Conservation (phyloP, 768 basidiomycete genomes). For the Pleurotus tuber-regium region DNA sequence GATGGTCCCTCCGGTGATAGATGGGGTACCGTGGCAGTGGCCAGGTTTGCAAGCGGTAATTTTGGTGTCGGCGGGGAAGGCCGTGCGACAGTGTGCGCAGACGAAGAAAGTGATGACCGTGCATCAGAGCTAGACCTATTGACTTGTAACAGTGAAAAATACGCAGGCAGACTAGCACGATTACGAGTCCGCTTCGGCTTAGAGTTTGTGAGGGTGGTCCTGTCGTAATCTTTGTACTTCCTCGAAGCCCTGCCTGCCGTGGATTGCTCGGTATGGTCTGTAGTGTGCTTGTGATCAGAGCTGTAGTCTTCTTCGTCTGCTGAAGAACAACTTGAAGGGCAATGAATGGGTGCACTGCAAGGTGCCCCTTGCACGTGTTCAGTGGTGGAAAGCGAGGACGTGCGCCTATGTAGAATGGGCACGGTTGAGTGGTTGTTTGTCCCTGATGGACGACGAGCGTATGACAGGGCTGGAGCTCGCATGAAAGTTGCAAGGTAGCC, state of each 20-base stretch:
- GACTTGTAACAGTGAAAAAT: constrained; percentile 70
- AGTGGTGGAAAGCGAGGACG: constrained; percentile 42
- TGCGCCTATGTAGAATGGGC: constrained; percentile 52
- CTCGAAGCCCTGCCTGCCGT: constrained; percentile 17
- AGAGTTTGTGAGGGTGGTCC: constrained; percentile 25
- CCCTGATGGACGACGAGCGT: constrained; percentile 67
- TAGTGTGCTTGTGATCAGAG: constrained; percentile 36
- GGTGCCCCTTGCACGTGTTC: constrained; percentile 37
- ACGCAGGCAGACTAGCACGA: constrained; percentile 72
- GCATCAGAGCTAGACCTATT: constrained; percentile 35
- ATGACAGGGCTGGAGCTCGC: constrained; percentile 50
- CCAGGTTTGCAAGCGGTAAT: constrained; percentile 29
- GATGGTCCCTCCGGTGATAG: constrained; percentile 9
- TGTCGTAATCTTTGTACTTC: constrained; percentile 21
- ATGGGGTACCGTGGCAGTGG: constrained; percentile 20
- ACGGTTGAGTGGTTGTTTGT: constrained; percentile 67
- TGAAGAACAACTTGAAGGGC: constrained; percentile 29
- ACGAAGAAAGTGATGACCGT: constrained; percentile 44
- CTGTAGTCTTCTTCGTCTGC: constrained; percentile 44
- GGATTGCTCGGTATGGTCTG: constrained; percentile 3
- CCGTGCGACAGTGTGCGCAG: constrained; percentile 44
- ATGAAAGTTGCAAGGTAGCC: constrained; percentile 29
- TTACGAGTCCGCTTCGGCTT: constrained; percentile 54
- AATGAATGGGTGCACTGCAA: constrained; percentile 40
- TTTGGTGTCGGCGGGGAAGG: constrained; percentile 65